Evolutionary conservation across 768 basidiomycete species (phyloP), one percentile per base, ranked within the genome.

Genomic region (Phlebiopsis flavidoalba): DNA sequence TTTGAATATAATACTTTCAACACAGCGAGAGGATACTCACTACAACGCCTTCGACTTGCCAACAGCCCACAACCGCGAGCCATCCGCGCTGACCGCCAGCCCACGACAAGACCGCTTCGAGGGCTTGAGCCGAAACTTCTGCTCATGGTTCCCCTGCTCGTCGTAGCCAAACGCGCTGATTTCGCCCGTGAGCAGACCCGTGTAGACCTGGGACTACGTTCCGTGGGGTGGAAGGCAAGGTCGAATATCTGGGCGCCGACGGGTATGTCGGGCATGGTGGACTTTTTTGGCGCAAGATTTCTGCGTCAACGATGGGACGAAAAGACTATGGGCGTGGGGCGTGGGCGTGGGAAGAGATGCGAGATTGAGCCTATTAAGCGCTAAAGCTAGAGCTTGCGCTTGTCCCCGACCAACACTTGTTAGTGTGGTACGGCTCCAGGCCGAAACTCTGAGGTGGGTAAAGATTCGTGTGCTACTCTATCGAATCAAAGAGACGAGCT

Each of bases 211-310:
- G 0, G 86, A 75, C 52, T 81, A 68, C 5, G 77, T 79, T 81
- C 68, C 5, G 77, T 79, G 0, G 95, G 94, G 67, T 96, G 93
- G 68, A 97, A 98, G 1, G 81, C 83, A 46, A 97, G 76, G 76
- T 96, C 95, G 74, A 96, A 97, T 31, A 95, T 84, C 72, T 96
- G 91, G 8, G 85, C 83, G 52, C 84, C 85, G 49, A 88, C 80
- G 21, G 80, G 77, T 53, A 94, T 87, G 75, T 91, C 78, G 31
- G 84, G 79, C 80, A 83, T 82, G 7, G 43, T 43, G 52, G 31
- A 26, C 26, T n/a, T 22, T n/a, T 22, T 31, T 53, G 15, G 33
- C 14, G 33, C 52, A 35, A 22, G 22, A 15, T 51, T n/a, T 12
- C 33, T 51, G 11, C 50, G 2, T 2, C 15, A 14, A 46, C 40